Base-by-base conservation (phyloP, 129 eudicot species). In the Helianthus annuus region DNA sequence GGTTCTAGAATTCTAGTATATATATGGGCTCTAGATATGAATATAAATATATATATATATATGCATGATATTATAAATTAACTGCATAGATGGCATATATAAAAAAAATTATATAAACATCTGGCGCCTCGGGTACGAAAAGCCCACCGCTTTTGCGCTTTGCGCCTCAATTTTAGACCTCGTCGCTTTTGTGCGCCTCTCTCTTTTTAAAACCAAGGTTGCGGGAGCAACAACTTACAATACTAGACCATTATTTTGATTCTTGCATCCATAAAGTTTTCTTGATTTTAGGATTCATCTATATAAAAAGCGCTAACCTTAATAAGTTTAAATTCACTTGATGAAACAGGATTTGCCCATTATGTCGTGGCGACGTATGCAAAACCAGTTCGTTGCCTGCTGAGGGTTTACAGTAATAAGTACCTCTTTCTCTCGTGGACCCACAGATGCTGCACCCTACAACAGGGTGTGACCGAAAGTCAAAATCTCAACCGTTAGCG, bases 281-380 rank as follows among this genome's bases (percentile, higher is more conserved):
- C 58, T 71, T 24, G 15, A 57, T 72, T 24, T 15, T 17, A 56
- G 12, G 14, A 56, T 70, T 19, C n/a, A 56, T 40, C 7, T 56
- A 9, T 38, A 53, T 6, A 13, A 56, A 22, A 40, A 3, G 19
- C 32, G 46, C 8, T 27, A 40, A 17, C 19, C 12, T 48, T 16
- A 42, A 9, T 16, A 53, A 68, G 44, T 69, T 62, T 71, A 0
- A 72, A 45, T 51, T 67, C 51, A 29, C 10, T 6, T 75, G 48
- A 75, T 76, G 69, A 58, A 57, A 70, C 88, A 86, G 92, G 92
- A 84, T 86, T 48, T 86, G 92, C 76, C 92, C 92, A 38, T 82
- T 86, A 48, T 86, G 92, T 76, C 86, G 92, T 39, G 88, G 92
- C 14, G 92, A 86, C 14, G 60, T 86, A 69, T 86, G 92, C 74